Percentiles rank a stretch among this genome's conserved stretches.
Evolutionary conservation across 495 filamentous ascomycete species (phyloP).

Genomic region (Aeminium ludgeri): DNA sequence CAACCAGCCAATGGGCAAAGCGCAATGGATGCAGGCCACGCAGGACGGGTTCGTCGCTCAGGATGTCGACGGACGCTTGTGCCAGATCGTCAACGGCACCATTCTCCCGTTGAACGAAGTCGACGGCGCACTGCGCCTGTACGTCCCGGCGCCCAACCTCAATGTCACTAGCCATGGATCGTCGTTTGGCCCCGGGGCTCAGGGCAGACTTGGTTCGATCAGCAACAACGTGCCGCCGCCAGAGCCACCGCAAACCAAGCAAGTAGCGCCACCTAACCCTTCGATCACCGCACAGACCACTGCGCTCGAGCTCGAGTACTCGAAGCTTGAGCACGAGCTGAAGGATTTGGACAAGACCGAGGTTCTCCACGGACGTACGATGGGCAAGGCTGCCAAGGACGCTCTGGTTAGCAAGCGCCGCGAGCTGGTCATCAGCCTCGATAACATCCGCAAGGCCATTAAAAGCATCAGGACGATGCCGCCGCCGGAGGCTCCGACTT

Average conservation of each 20-base stretch:
- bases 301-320: slow-evolving; percentile 17
- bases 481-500: not conserved
- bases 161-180: slow-evolving; percentile 3
- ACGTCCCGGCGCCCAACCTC: slow-evolving; percentile 16
- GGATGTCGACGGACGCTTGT: slow-evolving; percentile 14
- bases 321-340: slow-evolving; percentile 15
- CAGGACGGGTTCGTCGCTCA: slow-evolving; percentile 18
- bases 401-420: slow-evolving; percentile 15
- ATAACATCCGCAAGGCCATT: slow-evolving; percentile 17
- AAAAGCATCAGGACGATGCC: slow-evolving; percentile 11
- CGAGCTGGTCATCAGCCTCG: slow-evolving; percentile 13
- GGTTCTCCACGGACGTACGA: slow-evolving; percentile 14
- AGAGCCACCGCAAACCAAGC: slow-evolving; percentile 9
- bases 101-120: slow-evolving; percentile 14
- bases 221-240: not conserved
- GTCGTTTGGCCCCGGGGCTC: not conserved
- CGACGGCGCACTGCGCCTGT: slow-evolving; percentile 14
- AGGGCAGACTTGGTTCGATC: not conserved
- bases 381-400: slow-evolving; percentile 9
- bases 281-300: slow-evolving; percentile 11
- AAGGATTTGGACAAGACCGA: slow-evolving; percentile 18
- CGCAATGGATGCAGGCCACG: slow-evolving; percentile 15
- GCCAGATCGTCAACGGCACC: slow-evolving; percentile 15
- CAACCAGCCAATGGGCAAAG: slow-evolving; percentile 16
- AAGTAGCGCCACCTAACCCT: no score